These are phyloP conservation scores for Marchantia paleacea DNA, from an alignment of 225 moss, liverwort and hornwort genomes.

Conservation along the genomic window DNA sequence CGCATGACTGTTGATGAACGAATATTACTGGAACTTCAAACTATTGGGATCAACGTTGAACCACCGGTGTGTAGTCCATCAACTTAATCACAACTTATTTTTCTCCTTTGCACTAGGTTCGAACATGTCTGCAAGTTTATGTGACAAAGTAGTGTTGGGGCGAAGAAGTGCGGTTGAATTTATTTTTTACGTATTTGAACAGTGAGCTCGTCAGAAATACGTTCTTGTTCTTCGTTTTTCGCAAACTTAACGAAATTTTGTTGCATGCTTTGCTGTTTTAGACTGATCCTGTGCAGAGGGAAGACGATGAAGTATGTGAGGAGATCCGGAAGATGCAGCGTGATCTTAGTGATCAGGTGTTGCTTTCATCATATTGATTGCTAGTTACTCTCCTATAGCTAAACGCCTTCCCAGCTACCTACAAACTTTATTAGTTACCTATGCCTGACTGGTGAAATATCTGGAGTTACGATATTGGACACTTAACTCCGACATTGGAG, in stretches of 20 bases:
- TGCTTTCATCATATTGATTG: neutral
- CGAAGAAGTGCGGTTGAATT: too few species aligned
- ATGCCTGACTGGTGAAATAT: neutral
- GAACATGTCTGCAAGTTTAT: too few species aligned
- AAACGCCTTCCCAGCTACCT: neutral
- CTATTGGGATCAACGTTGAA: constrained; percentile 66
- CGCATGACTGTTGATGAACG: constrained; percentile 85
- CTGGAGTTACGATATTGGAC: neutral
- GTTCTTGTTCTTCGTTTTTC: neutral
- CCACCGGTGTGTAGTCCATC: constrained; percentile 50
- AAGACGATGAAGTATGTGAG: constrained; percentile 74
- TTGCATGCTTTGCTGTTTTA: constrained; percentile 11
- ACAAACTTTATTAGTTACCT: neutral
- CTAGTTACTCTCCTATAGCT: neutral
- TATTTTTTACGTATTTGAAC: neutral
- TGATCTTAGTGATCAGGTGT: constrained; percentile 63
- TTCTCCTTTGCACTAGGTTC: too few species aligned
- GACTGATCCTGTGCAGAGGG: constrained; percentile 61
- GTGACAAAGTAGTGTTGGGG: too few species aligned
- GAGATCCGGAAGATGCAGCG: constrained; percentile 63
- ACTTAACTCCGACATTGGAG: too few species aligned
- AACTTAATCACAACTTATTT: too few species aligned
- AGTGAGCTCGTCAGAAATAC: neutral
- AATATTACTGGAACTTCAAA: constrained; percentile 71
- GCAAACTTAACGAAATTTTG: neutral